These are phyloP conservation scores for Metschnikowia cerradonensis DNA, from an alignment of 805 yeast species.

Conservation along the genomic window DNA sequence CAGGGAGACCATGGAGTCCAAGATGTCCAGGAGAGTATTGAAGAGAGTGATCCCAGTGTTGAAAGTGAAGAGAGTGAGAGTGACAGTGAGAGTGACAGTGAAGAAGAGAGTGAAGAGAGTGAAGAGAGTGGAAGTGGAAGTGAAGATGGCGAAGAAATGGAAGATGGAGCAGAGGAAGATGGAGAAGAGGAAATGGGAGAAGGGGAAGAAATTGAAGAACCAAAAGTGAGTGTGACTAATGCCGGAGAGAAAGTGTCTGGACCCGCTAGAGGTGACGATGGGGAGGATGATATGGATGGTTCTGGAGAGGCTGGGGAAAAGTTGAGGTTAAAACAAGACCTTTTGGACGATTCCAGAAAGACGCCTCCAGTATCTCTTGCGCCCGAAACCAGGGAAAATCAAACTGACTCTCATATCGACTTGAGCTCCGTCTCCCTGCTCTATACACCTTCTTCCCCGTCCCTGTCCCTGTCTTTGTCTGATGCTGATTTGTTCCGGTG, in stretches of 20 bases:
- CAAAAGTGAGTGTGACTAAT: neutral
- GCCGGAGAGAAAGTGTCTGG: constrained; percentile 12
- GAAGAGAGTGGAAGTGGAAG: neutral
- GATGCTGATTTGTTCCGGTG: constrained; percentile 32
- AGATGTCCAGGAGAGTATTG: no score
- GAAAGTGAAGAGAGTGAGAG: constrained; percentile 10
- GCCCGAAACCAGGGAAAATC: no score
- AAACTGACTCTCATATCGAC: neutral
- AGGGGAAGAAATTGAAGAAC: neutral
- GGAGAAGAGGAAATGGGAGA: neutral
- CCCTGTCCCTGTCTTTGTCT: no score
- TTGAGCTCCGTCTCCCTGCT: neutral
- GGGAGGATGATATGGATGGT: neutral
- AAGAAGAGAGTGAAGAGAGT: constrained; percentile 15
- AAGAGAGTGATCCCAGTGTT: constrained; percentile 5
- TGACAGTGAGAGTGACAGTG: constrained; percentile 29
- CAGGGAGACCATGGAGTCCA: no score
- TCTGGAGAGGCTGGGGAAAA: constrained; percentile 11
- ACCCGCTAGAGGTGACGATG: constrained; percentile 6
- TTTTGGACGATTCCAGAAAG: constrained; percentile 12
- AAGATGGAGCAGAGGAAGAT: neutral
- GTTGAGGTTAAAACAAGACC: constrained; percentile 16
- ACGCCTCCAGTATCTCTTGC: constrained; percentile 9
- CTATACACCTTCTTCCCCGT: neutral
- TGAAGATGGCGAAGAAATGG: constrained; percentile 13